Evolutionary conservation across 441 rosid genomes (phyloP).

Genomic region (Manihot esculenta): DNA sequence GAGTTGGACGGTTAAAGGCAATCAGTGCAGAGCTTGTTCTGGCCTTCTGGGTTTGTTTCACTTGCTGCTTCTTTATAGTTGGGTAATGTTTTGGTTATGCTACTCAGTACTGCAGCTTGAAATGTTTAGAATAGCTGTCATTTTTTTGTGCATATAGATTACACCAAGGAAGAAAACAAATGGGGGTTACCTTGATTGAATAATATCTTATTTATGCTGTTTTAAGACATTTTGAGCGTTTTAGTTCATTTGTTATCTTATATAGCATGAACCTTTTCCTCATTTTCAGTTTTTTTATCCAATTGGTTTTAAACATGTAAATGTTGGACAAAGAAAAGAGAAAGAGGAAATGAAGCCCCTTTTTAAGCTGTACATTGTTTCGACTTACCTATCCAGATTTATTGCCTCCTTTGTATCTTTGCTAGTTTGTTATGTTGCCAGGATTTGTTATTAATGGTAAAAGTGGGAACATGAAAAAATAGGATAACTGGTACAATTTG

Average conservation of each 20-base stretch:
- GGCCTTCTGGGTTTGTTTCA: neutral
- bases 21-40: neutral
- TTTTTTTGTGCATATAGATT: neutral
- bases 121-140: neutral
- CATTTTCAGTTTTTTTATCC: neutral
- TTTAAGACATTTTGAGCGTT: neutral
- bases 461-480: neutral
- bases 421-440: neutral
- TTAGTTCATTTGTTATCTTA: too few species aligned
- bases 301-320: neutral
- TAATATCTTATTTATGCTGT: neutral
- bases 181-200: neutral
- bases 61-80: neutral
- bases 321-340: neutral
- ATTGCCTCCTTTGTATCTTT: neutral
- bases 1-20: conserved; percentile 4
- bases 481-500: neutral
- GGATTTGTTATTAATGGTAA: neutral
- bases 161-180: neutral
- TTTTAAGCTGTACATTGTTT: neutral
- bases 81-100: neutral
- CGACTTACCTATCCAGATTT: neutral
- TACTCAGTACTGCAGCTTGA: neutral
- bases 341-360: neutral
- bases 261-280: neutral